Base-by-base conservation (phyloP, 139 green algal genomes). In the Pseudopediastrum boryanum region DNA sequence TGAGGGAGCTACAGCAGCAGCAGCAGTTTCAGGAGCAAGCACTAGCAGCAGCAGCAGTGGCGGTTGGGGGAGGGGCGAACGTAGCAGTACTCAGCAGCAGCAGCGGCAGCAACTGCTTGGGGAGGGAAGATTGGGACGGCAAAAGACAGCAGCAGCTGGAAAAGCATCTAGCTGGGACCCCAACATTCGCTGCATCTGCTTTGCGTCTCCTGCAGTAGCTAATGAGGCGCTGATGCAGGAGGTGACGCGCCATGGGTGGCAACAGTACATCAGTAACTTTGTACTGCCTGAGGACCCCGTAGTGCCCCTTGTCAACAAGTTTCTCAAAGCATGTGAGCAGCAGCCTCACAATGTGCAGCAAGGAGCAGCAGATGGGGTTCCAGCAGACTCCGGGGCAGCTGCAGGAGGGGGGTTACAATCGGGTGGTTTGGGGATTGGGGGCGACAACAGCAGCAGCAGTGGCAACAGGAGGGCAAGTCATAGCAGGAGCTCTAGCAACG, bases 281-380 rank as follows among this genome's bases (percentile, higher is more conserved):
- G 27, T 81, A 10, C 21, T 81, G 33, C 74, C 74, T 66, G 74
- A 81, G 62, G 74, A 81, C 44, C 74, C 74, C n/a, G 74, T 81
- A 8, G 61, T 81, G 36, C 74, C 74, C 10, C 44, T 81, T 46
- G 74, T 81, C 61, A 81, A 81, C 46, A 23, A 51, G 21, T 46
- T 81, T 25, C 62, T 81, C 21, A 78, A 78, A 29, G 71, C 71
- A 0, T 56, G 54, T n/a, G n/a, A 54, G 25, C 71, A 6, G n/a
- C 52, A 29, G 27, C 70, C 52, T n/a, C 21, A 31, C 31, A 38
- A 68, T 23, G 52, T n/a, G 25, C 9, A n/a, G n/a, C n/a, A n/a
- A n/a, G n/a, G n/a, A n/a, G n/a, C n/a, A n/a, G n/a, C n/a, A n/a
- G n/a, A n/a, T n/a, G n/a, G n/a, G n/a, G n/a, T n/a, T n/a, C n/a